Base-by-base conservation (phyloP, 495 filamentous ascomycete genomes). In the Aspergillus sparsus region DNA sequence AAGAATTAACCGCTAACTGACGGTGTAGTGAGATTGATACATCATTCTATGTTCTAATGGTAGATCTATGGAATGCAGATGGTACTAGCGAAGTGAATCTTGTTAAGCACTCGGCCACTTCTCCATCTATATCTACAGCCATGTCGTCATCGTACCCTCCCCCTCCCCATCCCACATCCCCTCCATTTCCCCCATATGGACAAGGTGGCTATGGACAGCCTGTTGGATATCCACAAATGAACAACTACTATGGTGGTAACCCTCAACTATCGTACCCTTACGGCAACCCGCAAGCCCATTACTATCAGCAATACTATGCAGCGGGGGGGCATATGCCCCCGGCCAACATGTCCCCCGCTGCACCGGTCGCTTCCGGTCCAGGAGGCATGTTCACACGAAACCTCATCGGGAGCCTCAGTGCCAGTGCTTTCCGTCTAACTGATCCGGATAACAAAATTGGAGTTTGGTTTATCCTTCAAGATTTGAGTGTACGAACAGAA, bases 381-480 rank as follows among this genome's bases (percentile, higher is more conserved):
- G 84, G 85, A 36, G 93, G 92, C 68, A 97, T 97, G 92, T 98
- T 94, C 75, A 97, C 94, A 0, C 77, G 94, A 52, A 98, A 98
- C 68, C 83, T 98, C 46, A 98, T 98, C 59, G 94, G 94, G 13
- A 96, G 91, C 69, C 79, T 97, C 31, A 88, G 89, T 49, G 93
- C 92, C 49, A 96, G 91, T 70, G 94, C 94, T 4, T 95, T 93
- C 71, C 85, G 89, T 49, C 80, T 98, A 53, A 87, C 84, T 0
- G 92, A 98, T 60, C 84, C 87, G 0, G 83, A 89, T 42, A 88
- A 92, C 62, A 89, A 92, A 70, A 87, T 91, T 58, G 92, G 92
- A 9, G 92, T 96, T 49, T 98, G 94, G 94, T 98, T 98, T 64
- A 90, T 98, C 61, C 79, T 98, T 42, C 94, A 97, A 73, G 94